Evolutionary conservation across 441 rosid species (phyloP).

Genomic region (Erodium texanum): DNA sequence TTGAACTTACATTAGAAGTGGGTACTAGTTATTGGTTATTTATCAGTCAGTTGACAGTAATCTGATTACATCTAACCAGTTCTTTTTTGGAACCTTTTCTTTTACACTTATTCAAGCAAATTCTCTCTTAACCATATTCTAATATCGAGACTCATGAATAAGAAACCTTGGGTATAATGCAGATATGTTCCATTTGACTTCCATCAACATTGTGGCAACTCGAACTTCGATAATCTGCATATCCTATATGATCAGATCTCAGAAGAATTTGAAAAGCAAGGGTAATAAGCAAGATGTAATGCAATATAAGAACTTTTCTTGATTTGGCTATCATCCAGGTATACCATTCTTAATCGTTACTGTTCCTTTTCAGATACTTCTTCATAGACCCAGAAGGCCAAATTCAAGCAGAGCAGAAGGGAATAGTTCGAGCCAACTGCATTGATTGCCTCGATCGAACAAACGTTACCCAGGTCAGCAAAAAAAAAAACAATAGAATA

Average conservation of each 20-base stretch:
- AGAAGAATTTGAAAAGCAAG: constrained; percentile 68
- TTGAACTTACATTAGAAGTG: background rate
- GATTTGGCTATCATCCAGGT: constrained; percentile 20
- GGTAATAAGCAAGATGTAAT: constrained; percentile 40
- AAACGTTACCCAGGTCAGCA: constrained; percentile 93
- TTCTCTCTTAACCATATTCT: background rate
- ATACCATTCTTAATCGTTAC: constrained; percentile 38
- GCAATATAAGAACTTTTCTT: constrained; percentile 10
- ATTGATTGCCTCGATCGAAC: constrained; percentile 97
- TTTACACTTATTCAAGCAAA: constrained; percentile 1
- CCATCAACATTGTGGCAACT: constrained; percentile 69
- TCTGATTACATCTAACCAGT: background rate
- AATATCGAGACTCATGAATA: background rate
- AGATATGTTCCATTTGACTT: constrained; percentile 85
- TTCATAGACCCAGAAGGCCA: constrained; percentile 57
- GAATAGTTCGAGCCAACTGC: constrained; percentile 82
- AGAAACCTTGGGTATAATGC: constrained; percentile 22
- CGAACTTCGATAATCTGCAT: constrained; percentile 72
- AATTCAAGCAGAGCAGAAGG: constrained; percentile 76
- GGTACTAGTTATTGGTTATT: background rate
- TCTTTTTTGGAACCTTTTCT: background rate
- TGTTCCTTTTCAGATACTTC: constrained; percentile 62
- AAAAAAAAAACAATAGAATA: background rate
- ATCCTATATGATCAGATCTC: constrained; percentile 65
- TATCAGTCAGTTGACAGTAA: background rate